Evolutionary conservation across 139 green algal species (phyloP).

Genomic region (Zygnema cylindricum): DNA sequence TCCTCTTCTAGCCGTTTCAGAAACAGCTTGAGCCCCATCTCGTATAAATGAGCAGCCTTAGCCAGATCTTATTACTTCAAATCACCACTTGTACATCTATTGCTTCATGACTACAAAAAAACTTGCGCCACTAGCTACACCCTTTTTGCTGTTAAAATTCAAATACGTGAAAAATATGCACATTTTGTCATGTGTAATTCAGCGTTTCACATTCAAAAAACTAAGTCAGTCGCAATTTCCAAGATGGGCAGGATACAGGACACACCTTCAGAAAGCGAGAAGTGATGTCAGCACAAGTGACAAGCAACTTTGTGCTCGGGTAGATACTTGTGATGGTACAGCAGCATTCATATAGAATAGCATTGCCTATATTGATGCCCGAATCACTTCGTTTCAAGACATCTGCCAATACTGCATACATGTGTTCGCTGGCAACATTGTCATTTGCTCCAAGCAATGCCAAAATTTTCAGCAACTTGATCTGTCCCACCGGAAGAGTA

Average conservation of each 20-base stretch:
- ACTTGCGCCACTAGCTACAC: too few species aligned
- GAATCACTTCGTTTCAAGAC: constrained; percentile 55
- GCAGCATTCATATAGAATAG: constrained; percentile 91
- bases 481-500: constrained; percentile 72
- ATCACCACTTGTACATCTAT: too few species aligned
- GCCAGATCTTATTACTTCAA: too few species aligned
- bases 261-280: constrained; percentile 77
- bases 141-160: too few species aligned
- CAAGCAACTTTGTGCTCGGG: constrained; percentile 83
- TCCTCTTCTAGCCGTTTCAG: too few species aligned
- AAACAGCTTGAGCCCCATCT: too few species aligned
- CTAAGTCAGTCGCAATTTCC: too few species aligned
- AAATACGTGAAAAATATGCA: too few species aligned
- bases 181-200: too few species aligned
- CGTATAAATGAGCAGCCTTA: too few species aligned
- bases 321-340: constrained; percentile 88
- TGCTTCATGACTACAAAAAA: too few species aligned
- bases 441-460: constrained; percentile 81
- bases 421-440: constrained; percentile 80
- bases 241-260: neutral
- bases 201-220: too few species aligned
- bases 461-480: constrained; percentile 92
- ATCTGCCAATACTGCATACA: constrained; percentile 83
- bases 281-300: constrained; percentile 77
- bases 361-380: constrained; percentile 68